Conservation (phyloP, 2,329 filamentous ascomycete species). For the Phaeosphaeria sp. region DNA sequence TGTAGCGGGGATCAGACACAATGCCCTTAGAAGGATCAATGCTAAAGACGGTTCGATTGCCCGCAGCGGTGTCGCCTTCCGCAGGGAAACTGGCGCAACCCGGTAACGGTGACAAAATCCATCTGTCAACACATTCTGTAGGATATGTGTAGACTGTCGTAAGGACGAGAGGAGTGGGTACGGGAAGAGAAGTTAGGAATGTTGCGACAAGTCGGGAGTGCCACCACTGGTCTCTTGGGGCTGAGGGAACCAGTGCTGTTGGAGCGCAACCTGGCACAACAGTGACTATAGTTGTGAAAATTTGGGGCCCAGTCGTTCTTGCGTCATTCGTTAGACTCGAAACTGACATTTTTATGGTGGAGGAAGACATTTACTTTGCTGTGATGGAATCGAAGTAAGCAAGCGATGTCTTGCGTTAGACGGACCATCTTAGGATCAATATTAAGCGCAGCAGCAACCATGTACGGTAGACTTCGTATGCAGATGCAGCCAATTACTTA, state of each 20-base stretch:
- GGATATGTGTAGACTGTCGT: slow-evolving; percentile 2
- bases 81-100: background rate
- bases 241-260: background rate
- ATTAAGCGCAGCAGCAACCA: too few species aligned
- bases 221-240: background rate
- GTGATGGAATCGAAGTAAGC: too few species aligned
- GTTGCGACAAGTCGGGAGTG: background rate
- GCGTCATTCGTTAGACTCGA: too few species aligned
- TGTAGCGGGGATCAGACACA: slow-evolving; percentile 5
- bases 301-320: too few species aligned
- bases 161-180: background rate
- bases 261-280: background rate
- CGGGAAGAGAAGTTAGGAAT: slow-evolving; percentile 3
- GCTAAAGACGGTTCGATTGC: background rate
- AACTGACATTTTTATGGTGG: too few species aligned
- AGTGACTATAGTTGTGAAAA: too few species aligned
- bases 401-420: too few species aligned
- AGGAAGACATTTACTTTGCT: too few species aligned
- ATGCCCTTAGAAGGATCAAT: background rate
- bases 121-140: slow-evolving; percentile 3
- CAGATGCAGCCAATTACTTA: too few species aligned
- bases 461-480: too few species aligned
- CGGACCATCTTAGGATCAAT: too few species aligned
- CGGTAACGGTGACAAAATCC: slow-evolving; percentile 9
- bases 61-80: background rate